Conservation (phyloP, 2,329 filamentous ascomycete species). For the Corynespora cassiicola region DNA sequence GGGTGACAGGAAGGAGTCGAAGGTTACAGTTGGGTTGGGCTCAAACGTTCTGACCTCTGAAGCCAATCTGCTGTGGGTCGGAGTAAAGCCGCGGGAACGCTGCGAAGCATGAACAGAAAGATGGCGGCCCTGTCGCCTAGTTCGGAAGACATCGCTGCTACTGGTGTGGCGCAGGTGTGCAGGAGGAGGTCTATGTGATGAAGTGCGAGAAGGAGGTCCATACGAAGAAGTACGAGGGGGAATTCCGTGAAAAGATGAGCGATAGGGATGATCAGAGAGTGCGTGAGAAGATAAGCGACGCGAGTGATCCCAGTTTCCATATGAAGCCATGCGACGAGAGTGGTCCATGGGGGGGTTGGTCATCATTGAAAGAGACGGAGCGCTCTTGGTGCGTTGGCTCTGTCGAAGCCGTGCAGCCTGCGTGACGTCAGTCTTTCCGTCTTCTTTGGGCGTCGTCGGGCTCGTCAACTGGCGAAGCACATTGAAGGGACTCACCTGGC, state of each 20-base stretch:
- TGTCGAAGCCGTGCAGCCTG: slow-evolving; percentile 4
- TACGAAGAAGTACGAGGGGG: too few relatives aligned
- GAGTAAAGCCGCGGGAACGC: slow-evolving; percentile 1
- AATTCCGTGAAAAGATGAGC: too few relatives aligned
- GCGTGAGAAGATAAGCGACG: too few relatives aligned
- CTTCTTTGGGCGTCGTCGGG: too few relatives aligned
- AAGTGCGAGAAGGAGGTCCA: neutral
- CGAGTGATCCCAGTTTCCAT: too few relatives aligned
- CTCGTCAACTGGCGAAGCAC: neutral
- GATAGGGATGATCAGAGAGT: too few relatives aligned
- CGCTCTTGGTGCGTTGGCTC: neutral
- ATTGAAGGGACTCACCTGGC: slow-evolving; percentile 15
- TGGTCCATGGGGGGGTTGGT: too few relatives aligned
- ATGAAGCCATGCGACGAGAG: too few relatives aligned
- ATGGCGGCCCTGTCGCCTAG: neutral
- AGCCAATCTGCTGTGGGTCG: slow-evolving; percentile 18
- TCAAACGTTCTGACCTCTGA: slow-evolving; percentile 9
- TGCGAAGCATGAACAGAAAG: slow-evolving; percentile 1
- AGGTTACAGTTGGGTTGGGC: slow-evolving; percentile 23
- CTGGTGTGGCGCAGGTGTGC: slow-evolving; percentile 10
- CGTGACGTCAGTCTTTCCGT: slow-evolving; percentile 7
- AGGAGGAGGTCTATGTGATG: neutral
- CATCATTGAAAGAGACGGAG: too few relatives aligned
- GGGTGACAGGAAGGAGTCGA: slow-evolving; percentile 32
- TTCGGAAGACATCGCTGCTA: slow-evolving; percentile 17